Evolutionary conservation across 331 rosid genomes (phyloP), one percentile per base, ranked within the genome.

Genomic region (Pyracantha coccinea): DNA sequence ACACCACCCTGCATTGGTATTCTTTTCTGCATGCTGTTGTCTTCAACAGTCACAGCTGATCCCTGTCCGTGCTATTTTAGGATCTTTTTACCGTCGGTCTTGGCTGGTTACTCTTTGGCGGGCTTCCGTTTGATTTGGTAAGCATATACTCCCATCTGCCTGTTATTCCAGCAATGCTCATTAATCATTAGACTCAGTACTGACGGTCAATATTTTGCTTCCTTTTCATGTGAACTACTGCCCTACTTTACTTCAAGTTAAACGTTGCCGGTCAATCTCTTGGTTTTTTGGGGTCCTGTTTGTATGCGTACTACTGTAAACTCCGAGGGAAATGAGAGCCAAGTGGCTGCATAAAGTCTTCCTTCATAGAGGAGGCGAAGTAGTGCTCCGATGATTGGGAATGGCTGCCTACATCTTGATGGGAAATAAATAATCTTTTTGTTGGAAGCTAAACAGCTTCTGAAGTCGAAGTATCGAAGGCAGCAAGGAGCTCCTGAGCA

Each of bases 51-150:
- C 28, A 31, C 25, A 41, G 24, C 62, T 74, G 53, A 24, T 23
- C 21, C 13, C 47, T 70, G 10, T 16, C 19, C 55, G 23, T 80
- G 58, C 9, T 29, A 52, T 59, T 75, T 16, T 47, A 89, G 98
- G 97, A 91, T 79, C 90, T 88, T 63, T 77, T 89, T n/a, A 88
- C 90, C 8, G 71, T 88, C 74, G 96, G 88, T 13, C 63, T 93
- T 54, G 98, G 98, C 54, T 93, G 97, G 97, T 28, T 86, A n/a
- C 50, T 88, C 12, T 91, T 91, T 68, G 92, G 91, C 13, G 96
- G 98, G 72, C 98, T 93, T 84, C 92, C 90, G 24, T 85, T 72
- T 75, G 92, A 89, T 79, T 77, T 86, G 86, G 97, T 86, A 83
- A 60, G 47, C 54, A 64, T 44, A 32, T 32, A 54, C 60, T 73